Base-by-base conservation (phyloP, 1,139 yeast species). In the Lodderomyces orthopsilosis region DNA sequence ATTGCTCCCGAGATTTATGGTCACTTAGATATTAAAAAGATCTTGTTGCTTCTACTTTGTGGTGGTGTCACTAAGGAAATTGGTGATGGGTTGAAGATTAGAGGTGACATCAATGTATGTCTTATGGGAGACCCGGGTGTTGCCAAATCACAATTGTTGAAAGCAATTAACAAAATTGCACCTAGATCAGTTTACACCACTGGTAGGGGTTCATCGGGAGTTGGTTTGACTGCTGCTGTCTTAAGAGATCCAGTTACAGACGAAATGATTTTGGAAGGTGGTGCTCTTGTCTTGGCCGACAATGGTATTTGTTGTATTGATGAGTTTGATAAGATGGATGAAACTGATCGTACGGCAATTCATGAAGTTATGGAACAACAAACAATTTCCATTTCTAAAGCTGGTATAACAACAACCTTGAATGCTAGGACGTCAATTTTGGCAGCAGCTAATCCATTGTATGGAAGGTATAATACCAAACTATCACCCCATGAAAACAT, bases 341-440 rank as follows among this genome's bases (percentile, higher is more conserved):
- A 94, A 63, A 69, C 79, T 48, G 98, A 94, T 65, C 78, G 99
- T 62, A 93, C 98, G 0, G 98, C 98, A 4, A 94, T 94, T 59
- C 98, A 93, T 66, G 98, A 93, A 73, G 99, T 94, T 37, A 94
- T 94, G 99, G 99, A 94, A 70, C 99, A 94, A 64, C 98, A 94
- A 66, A 94, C 98, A 2, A 93, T 94, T 50, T 88, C 96, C 24
- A 94, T 94, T 48, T 87, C 98, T 38, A 94, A 94, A 65, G 99
- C 98, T 2, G 99, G 99, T 53, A 93, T 94, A 54, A 88, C 95
- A 51, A 94, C 99, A 6, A 90, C 98, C 1, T 74, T 94, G 53
- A 94, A 94, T 62, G 98, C 99, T 10, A 79, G 99, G 63, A 81
- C 98, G 1, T 90, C 98, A 1, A 88, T 94, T 48, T 68, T 94